Base-by-base conservation (phyloP, 75 land plant genomes). In the Cryptomeria japonica region DNA sequence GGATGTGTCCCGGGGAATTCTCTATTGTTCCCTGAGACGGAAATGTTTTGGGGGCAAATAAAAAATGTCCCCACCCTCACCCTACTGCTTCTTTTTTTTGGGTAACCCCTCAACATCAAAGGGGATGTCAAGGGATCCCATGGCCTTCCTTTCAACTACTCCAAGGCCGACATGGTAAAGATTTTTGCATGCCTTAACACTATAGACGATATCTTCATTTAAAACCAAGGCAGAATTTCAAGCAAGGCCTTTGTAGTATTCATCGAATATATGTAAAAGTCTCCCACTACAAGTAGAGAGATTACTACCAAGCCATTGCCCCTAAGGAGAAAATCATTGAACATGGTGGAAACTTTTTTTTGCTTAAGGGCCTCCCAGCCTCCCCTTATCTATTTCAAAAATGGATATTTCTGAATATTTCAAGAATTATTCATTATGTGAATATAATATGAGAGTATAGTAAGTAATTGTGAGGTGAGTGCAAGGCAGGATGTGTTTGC, bases 371-470 rank as follows among this genome's bases (percentile, higher is more conserved):
- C 34, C 91, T 97, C 14, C 0, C 47, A 41, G 3, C 42, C 42
- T 41, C 99, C 99, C 3, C 95, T 92, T 44, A 85, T 95, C 98
- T 14, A 96, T 89, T 15, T 87, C 92, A 8, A 93, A 93, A 79
- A 38, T 90, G 31, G 94, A 96, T 4, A 95, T 97, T 14, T 32
- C 94, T 16, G 93, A 96, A 1, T 97, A 96, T 87, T 96, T 96
- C 72, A 80, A 77, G 47, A 96, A 93, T 4, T 96, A 88, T 83
- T 87, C 86, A 51, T 82, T 97, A 8, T 51, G 47, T 1, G 94
- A 93, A 79, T 92, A 92, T 76, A 95, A 90, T 90, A 91, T 97
- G 64, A 95, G 93, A 95, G 93, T 80, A 95, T 97, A 88, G 96
- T 93, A 3, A 87, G 89, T 44, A 94, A 96, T 16, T 86, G 51